Base-by-base conservation (phyloP, 805 yeast genomes). In the Ogataea pini region DNA sequence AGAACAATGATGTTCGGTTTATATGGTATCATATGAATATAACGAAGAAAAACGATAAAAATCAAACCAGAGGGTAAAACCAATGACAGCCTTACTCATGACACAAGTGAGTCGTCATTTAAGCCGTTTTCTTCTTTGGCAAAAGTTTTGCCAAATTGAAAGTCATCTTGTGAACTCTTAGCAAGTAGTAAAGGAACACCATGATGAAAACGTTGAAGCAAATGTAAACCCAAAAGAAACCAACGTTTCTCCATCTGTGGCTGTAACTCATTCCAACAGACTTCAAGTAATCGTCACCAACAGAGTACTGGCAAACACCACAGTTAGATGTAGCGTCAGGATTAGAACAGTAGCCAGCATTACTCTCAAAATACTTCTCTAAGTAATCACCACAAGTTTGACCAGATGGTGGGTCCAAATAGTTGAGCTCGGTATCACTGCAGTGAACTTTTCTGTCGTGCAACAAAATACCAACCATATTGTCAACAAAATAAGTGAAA, bases 211-310 rank as follows among this genome's bases (percentile, higher is more conserved):
- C 25, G 51, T 84, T 83, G 72, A 82, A 79, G 13, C 65, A 57
- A 50, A 82, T 73, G 65, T 76, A 85, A 34, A 71, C 84, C 70
- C 79, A 76, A 63, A 74, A 72, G 48, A 84, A 69, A 1, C 90
- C 90, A 51, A 84, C 63, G 54, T 85, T 82, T 66, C 89, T 76
- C 88, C 89, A 84, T 42, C 83, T 65, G 44, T 78, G 64, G 31
- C 62, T 46, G 60, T 68, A 82, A 12, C 63, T 60, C 45, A 79
- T 70, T 42, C 73, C 71, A 39, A 80, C 66, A 9, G 69, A 59
- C 0, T 53, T 49, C 58, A 85, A 61, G 50, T 69, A 79, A 19
- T 73, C 72, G 57, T 79, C 82, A 40, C 80, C 81, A 44, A 66
- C 68, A 1, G 57, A 47, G 58, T 65, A 74, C 41, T 61, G 54